Conservation (phyloP, 2,329 filamentous ascomycete genomes). For the Sodiomyces alkalinus region DNA sequence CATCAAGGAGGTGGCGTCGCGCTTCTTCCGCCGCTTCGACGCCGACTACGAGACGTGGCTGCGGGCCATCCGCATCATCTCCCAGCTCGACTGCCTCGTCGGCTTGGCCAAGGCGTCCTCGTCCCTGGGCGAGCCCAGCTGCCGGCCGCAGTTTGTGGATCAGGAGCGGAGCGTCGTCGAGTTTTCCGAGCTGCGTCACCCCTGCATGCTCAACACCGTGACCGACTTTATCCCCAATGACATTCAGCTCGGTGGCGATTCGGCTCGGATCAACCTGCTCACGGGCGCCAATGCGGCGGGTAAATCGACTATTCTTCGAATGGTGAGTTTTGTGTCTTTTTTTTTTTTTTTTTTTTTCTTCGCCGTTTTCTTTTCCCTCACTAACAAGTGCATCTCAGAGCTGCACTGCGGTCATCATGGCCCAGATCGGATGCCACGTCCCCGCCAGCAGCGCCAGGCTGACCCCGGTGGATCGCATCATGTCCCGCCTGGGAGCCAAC, state of each 20-base stretch:
- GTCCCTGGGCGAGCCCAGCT: constrained; percentile 72
- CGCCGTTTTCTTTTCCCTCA: constrained; percentile 5
- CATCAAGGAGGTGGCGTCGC: constrained; percentile 66
- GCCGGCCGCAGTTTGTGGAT: constrained; percentile 77
- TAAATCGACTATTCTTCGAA: constrained; percentile 89
- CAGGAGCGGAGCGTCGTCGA: constrained; percentile 76
- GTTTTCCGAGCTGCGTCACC: constrained; percentile 83
- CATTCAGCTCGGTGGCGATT: constrained; percentile 66
- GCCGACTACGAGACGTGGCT: constrained; percentile 76
- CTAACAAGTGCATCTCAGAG: constrained; percentile 43
- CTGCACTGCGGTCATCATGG: constrained; percentile 92
- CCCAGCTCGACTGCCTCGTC: constrained; percentile 89
- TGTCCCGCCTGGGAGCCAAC: constrained; percentile 93
- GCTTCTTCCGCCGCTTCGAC: constrained; percentile 82
- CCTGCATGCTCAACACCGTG: constrained; percentile 81
- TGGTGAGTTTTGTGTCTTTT: constrained; percentile 41
- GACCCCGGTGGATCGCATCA: constrained; percentile 91
- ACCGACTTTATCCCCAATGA: constrained; percentile 96
- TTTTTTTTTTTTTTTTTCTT: constrained; percentile 1
- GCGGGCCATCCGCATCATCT: constrained; percentile 73
- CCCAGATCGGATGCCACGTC: constrained; percentile 87
- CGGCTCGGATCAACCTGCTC: constrained; percentile 73
- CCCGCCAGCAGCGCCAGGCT: constrained; percentile 69
- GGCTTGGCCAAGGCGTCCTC: constrained; percentile 81
- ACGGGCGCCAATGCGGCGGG: constrained; percentile 95